phyloP scores from a whole-genome alignment of 441 rosid species.

The Adansonia rubrostipa region DNA sequence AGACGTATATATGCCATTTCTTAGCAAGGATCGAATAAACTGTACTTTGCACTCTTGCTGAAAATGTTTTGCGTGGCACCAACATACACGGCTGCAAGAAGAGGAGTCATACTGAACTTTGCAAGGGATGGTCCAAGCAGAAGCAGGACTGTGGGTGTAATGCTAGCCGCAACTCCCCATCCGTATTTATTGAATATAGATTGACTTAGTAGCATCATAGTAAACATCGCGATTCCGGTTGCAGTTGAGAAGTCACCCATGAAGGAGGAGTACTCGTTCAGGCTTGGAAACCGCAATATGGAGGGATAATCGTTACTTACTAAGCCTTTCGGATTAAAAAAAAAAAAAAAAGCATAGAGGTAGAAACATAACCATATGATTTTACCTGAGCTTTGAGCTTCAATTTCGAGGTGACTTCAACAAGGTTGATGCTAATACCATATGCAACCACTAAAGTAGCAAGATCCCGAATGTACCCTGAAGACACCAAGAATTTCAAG shows the following conservation, averaged over 20 bases:
- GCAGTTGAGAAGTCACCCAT: conserved; percentile 99
- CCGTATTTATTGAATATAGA: conserved; percentile 83
- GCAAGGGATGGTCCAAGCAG: conserved; percentile 80
- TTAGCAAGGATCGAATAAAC: conserved; percentile 96
- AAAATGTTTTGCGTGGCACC: conserved; percentile 99
- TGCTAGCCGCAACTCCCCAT: conserved; percentile 96
- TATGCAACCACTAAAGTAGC: conserved; percentile 98
- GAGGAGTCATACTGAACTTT: conserved; percentile 82
- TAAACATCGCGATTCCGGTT: conserved; percentile 91
- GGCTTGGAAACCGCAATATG: conserved; percentile 81
- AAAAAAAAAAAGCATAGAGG: neutral
- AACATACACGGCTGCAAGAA: conserved; percentile 93
- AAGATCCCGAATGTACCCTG: conserved; percentile 87
- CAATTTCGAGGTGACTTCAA: conserved; percentile 98
- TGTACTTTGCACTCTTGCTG: conserved; percentile 99
- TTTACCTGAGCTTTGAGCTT: conserved; percentile 98
- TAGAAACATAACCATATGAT: conserved; percentile 13
- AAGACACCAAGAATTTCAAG: conserved; percentile 91
- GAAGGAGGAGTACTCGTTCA: conserved; percentile 92
- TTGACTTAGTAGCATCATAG: conserved; percentile 95
- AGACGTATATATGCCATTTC: conserved; percentile 98
- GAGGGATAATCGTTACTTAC: conserved; percentile 11
- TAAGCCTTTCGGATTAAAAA: neutral
- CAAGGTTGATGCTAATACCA: conserved; percentile 96
- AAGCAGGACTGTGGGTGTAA: conserved; percentile 92